Evolutionary conservation across 305 asterid genomes (phyloP).

Genomic region (Petunia hybrid): DNA sequence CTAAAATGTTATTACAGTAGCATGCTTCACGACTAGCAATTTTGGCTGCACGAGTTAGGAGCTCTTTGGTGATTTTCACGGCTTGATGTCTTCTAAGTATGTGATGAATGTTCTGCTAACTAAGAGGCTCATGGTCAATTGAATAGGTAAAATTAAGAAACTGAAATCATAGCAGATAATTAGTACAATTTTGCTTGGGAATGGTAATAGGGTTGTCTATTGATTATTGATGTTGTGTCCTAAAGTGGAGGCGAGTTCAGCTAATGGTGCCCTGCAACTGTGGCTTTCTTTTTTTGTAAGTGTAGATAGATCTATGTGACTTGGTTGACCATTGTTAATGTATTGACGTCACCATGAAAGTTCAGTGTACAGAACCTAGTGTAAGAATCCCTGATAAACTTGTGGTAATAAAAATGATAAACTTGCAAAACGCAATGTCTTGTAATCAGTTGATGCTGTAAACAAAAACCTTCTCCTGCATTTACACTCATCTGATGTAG

Average conservation of each 20-base stretch:
- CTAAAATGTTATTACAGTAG: neutral
- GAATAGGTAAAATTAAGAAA: neutral
- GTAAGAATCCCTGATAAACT: neutral
- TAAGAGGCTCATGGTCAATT: constrained; percentile 7
- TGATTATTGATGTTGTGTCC: neutral
- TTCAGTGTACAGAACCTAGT: neutral
- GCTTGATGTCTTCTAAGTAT: neutral
- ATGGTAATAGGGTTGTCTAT: neutral
- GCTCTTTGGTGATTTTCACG: neutral
- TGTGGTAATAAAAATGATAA: neutral
- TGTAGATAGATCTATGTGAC: neutral
- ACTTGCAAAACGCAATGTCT: neutral
- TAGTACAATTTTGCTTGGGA: neutral
- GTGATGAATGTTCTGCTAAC: neutral
- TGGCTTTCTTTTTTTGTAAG: neutral
- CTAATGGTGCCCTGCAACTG: neutral
- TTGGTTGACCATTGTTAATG: neutral
- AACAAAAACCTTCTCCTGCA: neutral
- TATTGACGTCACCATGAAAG: constrained; percentile 5
- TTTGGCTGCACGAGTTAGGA: constrained; percentile 4
- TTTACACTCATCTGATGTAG: neutral
- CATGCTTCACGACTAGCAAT: neutral
- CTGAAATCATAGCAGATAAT: constrained; percentile 10
- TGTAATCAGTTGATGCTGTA: neutral
- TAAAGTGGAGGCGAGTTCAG: constrained; percentile 16